phyloP scores from a whole-genome alignment of 1,284 basidiomycete species.

The Cryptococcus deneoformans region DNA sequence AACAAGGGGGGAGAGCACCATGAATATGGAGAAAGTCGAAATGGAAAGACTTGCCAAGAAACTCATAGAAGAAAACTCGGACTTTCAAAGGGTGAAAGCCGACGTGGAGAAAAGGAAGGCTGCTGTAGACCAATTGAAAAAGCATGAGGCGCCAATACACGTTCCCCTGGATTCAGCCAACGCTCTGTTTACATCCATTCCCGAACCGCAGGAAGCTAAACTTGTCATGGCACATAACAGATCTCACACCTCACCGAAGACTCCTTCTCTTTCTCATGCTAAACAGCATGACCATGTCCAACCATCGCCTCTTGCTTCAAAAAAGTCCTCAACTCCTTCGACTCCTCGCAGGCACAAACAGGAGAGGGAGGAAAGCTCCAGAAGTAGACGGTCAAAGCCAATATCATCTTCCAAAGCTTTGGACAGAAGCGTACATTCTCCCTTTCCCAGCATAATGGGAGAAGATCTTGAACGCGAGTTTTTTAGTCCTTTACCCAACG shows the following conservation, averaged over 20 bases:
- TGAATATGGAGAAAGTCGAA: slow-evolving; percentile 30
- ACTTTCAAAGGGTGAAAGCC: not conserved
- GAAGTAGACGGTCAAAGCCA: not conserved
- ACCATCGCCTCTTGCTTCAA: too few species aligned
- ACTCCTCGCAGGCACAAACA: too few species aligned
- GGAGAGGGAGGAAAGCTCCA: not conserved
- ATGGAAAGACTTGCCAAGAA: slow-evolving; percentile 27
- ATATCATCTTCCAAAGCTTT: not conserved
- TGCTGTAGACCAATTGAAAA: not conserved
- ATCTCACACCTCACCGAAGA: too few species aligned
- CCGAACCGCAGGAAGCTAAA: too few species aligned
- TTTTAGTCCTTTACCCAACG: slow-evolving; percentile 55
- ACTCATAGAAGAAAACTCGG: slow-evolving; percentile 12
- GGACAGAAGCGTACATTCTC: slow-evolving; percentile 51
- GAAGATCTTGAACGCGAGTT: slow-evolving; percentile 71
- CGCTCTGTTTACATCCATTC: too few species aligned
- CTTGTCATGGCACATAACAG: too few species aligned
- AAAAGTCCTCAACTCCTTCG: too few species aligned
- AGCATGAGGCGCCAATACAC: too few species aligned
- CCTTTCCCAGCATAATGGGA: slow-evolving; percentile 77
- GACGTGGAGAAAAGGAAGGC: slow-evolving; percentile 4
- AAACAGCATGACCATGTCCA: too few species aligned
- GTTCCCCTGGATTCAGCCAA: too few species aligned
- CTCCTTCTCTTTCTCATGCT: too few species aligned
- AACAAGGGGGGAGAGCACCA: slow-evolving; percentile 25